phyloP scores from a whole-genome alignment of 2,329 filamentous ascomycete genomes.

The Fusarium heterosporum region DNA sequence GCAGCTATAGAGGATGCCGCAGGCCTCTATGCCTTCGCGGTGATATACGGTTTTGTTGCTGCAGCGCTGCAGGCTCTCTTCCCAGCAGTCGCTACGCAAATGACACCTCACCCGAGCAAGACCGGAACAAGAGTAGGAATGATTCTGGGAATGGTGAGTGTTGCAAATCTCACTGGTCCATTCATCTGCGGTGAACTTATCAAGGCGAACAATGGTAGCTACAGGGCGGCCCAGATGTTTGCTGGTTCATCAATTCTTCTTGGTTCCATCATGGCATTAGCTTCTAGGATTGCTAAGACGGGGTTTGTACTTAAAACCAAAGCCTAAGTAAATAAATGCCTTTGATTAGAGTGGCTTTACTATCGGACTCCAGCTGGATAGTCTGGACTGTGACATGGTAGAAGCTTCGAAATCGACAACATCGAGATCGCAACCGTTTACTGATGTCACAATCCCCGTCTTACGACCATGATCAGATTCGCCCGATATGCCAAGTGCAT shows the following conservation, averaged over 20 bases:
- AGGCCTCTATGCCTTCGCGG: slow-evolving; percentile 47
- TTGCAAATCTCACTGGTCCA: slow-evolving; percentile 47
- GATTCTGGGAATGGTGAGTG: slow-evolving; percentile 50
- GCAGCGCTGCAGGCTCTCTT: slow-evolving; percentile 64
- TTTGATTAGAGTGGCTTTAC: background rate
- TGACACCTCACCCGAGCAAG: slow-evolving; percentile 49
- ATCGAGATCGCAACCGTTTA: background rate
- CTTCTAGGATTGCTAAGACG: slow-evolving; percentile 31
- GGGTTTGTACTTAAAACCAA: slow-evolving; percentile 24
- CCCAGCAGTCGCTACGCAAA: slow-evolving; percentile 60
- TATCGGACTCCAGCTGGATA: no score
- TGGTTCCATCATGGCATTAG: slow-evolving; percentile 40
- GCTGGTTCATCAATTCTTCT: slow-evolving; percentile 39
- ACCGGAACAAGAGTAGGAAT: slow-evolving; percentile 53
- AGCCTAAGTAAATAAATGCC: slow-evolving; percentile 7
- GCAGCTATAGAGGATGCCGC: slow-evolving; percentile 37
- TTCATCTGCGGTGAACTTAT: slow-evolving; percentile 46
- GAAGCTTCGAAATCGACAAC: background rate
- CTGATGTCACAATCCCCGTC: slow-evolving; percentile 2
- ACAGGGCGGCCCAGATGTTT: slow-evolving; percentile 45
- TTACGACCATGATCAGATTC: background rate
- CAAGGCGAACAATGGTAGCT: slow-evolving; percentile 26
- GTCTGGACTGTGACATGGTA: no score
- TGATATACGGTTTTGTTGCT: slow-evolving; percentile 63
- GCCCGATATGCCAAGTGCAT: slow-evolving; percentile 2